These are phyloP conservation scores for Effrenium voratum DNA, from an alignment of 73 alveolate genomes.

Conservation along the genomic window DNA sequence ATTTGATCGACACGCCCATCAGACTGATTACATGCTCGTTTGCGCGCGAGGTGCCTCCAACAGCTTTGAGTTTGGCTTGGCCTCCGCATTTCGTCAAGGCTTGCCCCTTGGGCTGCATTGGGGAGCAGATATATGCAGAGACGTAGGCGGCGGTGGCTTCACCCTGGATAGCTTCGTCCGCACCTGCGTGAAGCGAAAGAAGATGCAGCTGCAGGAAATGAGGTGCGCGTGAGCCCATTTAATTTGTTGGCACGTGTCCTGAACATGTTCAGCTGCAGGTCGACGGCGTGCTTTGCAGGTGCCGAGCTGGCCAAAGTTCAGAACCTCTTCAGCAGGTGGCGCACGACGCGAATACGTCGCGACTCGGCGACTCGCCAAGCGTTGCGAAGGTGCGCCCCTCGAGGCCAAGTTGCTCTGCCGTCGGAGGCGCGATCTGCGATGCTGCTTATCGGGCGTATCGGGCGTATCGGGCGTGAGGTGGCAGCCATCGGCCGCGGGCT, in stretches of 20 bases:
- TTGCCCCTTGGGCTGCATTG: neutral
- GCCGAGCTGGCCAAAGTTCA: conserved; percentile 9
- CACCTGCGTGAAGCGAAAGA: conserved; percentile 82
- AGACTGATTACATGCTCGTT: neutral
- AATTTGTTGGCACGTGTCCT: neutral
- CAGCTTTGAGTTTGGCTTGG: conserved; percentile 73
- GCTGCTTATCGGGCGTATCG: no score
- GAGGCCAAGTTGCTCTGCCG: no score
- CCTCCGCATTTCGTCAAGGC: conserved; percentile 83
- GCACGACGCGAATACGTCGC: no score
- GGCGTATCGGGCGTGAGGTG: neutral
- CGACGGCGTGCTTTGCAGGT: conserved; percentile 20
- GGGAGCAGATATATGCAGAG: neutral
- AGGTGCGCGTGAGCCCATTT: neutral
- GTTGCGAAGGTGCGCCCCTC: no score
- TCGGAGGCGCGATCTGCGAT: no score
- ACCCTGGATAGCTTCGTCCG: conserved; percentile 47
- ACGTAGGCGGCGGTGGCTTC: conserved; percentile 58
- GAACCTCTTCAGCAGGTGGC: neutral
- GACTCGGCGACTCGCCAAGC: no score
- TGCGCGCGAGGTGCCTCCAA: neutral
- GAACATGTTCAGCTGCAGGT: neutral
- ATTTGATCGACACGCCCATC: neutral
- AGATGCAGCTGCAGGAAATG: conserved; percentile 27
- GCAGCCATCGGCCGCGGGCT: neutral